Base-by-base conservation (phyloP, 2,329 filamentous ascomycete species). In the Westerdykella aurantiaca region DNA sequence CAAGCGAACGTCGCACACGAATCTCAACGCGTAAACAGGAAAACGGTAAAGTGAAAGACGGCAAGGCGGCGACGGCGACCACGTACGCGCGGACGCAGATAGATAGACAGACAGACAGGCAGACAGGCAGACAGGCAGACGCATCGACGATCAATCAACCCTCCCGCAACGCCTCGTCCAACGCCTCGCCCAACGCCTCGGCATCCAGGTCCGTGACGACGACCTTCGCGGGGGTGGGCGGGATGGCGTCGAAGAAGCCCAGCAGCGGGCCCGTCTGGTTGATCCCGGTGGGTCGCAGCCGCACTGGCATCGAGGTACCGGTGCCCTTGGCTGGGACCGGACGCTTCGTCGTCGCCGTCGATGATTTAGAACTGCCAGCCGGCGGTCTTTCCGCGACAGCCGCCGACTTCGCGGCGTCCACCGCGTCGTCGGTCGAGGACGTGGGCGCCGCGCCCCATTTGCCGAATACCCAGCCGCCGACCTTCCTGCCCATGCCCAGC, bases 391-490 rank as follows among this genome's bases (percentile, higher is more conserved):
- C 25, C 11, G 7, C 11, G 25, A 29, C 25, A 29, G 7, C 25
- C 7, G 7, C 25, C 25, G 25, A 2, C 25, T 4, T 9, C 11
- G 9, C 25, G 25, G 25, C 25, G 7, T 29, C 7, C 11, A 7
- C 25, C 25, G 7, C 25, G 10, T 29, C 25, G 10, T 29, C 9
- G 7, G 5, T 35, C 33, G 33, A 35, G 7, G 33, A 47, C 70
- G 65, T 10, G 68, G 79, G 77, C 4, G 74, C 72, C 14, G 73
- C 69, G 17, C 79, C 80, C 81, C 81, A 85, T 53, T 76, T 76
- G 2, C 80, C 78, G 43, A 78, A 75, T 7, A 84, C 75, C 82
- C 81, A 85, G 4, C 80, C 80, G 4, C 81, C 80, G n/a, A 83
- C 69, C 46, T 76, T 79, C 45, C 75, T 73, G 22, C 74, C 58